Conservation (phyloP, 2,329 filamentous ascomycete species). For the Aspergillus flavus region DNA sequence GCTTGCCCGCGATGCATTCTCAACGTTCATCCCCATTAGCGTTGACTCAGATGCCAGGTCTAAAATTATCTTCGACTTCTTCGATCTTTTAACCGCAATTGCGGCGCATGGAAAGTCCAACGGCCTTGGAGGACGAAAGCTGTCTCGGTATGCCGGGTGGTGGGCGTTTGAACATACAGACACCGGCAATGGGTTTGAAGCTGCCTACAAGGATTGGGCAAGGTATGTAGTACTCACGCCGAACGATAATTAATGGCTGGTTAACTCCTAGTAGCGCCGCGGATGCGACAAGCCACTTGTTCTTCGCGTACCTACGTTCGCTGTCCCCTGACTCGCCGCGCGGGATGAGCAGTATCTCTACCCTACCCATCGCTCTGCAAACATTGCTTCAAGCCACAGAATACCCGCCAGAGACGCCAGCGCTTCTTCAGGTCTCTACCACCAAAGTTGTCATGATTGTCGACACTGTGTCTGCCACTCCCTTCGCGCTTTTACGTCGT, state of each 20-base stretch:
- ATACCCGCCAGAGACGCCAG: constrained; percentile 81
- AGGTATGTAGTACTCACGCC: constrained; percentile 55
- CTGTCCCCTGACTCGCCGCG: constrained; percentile 75
- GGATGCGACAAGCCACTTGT: constrained; percentile 93
- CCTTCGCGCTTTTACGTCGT: constrained; percentile 84
- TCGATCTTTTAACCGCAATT: constrained; percentile 86
- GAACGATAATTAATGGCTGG: constrained; percentile 10
- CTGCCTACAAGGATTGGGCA: constrained; percentile 87
- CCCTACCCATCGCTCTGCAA: constrained; percentile 86
- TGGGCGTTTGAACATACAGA: constrained; percentile 96
- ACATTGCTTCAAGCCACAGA: constrained; percentile 89
- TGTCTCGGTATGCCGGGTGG: constrained; percentile 95
- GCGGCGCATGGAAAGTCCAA: constrained; percentile 93
- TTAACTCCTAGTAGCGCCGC: constrained; percentile 67
- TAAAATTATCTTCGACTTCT: constrained; percentile 93
- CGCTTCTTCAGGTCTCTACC: constrained; percentile 75
- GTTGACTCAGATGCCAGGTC: constrained; percentile 83
- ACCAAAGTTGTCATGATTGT: constrained; percentile 97
- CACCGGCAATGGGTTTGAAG: constrained; percentile 87
- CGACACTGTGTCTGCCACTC: constrained; percentile 89
- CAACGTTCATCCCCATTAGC: constrained; percentile 92
- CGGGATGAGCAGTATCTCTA: constrained; percentile 75
- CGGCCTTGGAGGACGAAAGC: constrained; percentile 87
- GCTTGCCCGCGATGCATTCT: constrained; percentile 89
- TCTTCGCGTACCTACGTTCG: constrained; percentile 95